phyloP scores from a whole-genome alignment of 2,329 filamentous ascomycete genomes.

The Ophiostoma sp. region DNA sequence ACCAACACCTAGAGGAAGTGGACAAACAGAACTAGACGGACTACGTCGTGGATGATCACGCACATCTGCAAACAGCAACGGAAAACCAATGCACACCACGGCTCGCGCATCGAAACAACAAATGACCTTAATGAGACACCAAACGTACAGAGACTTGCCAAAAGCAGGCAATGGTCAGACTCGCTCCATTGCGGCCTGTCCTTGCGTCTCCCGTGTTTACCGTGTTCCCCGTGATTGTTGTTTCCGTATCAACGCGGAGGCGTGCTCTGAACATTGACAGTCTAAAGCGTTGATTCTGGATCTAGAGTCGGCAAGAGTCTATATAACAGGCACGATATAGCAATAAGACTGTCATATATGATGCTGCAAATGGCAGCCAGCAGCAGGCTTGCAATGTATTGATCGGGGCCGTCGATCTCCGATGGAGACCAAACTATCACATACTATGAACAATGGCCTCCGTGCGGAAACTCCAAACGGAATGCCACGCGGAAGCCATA shows the following conservation, averaged over 20 bases:
- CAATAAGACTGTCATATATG: neutral
- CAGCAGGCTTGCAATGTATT: neutral
- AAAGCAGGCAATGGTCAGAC: neutral
- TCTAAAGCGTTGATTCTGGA: no score
- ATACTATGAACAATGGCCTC: neutral
- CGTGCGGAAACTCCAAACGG: neutral
- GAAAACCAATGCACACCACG: neutral
- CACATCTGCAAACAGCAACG: no score
- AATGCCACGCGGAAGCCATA: no score
- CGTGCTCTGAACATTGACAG: neutral
- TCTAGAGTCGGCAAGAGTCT: no score
- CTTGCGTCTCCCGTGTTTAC: no score
- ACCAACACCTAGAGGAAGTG: no score
- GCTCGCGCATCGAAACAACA: neutral
- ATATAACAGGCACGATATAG: neutral
- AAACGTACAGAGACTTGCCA: neutral
- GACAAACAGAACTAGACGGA: no score
- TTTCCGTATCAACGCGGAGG: neutral
- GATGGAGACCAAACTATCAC: neutral
- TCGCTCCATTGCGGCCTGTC: no score
- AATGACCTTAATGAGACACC: neutral
- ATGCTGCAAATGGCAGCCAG: no score
- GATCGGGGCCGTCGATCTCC: neutral
- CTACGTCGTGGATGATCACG: no score
- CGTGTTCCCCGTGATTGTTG: neutral